phyloP scores from a whole-genome alignment of 192 early-diverging fungal genomes.

The Coemansia guatemalensis region DNA sequence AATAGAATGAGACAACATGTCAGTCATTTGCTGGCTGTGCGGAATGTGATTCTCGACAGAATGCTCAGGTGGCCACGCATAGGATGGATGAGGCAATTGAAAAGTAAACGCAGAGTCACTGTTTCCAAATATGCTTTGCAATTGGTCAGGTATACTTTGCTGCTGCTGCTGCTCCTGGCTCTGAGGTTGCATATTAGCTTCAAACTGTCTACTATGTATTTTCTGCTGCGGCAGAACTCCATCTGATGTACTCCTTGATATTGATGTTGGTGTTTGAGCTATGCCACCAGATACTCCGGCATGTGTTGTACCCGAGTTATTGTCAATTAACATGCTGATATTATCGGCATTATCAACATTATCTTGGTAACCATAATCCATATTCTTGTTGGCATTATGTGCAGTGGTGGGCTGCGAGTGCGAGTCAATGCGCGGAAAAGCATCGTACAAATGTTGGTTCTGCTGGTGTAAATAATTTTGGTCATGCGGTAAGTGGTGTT shows the following conservation, averaged over 20 bases:
- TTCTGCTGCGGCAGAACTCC: neutral
- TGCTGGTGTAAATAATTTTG: neutral
- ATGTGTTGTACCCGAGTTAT: neutral
- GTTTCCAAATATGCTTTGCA: slow-evolving; percentile 14
- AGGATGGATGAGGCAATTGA: slow-evolving; percentile 17
- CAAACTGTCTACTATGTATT: neutral
- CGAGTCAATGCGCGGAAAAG: neutral
- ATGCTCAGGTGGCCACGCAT: neutral
- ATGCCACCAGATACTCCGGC: neutral
- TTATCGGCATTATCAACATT: neutral
- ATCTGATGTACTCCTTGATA: slow-evolving; percentile 6
- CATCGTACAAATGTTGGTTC: neutral
- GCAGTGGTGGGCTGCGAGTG: neutral
- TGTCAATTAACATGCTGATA: neutral
- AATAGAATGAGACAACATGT: neutral
- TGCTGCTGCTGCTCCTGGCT: neutral
- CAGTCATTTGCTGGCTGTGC: neutral
- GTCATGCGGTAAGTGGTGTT: neutral
- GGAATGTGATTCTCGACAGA: too few relatives aligned
- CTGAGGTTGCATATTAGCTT: neutral
- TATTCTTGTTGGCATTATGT: neutral
- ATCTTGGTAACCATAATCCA: neutral
- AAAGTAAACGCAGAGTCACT: slow-evolving; percentile 16
- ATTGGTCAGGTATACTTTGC: neutral
- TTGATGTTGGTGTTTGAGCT: neutral